Evolutionary conservation across 768 basidiomycete species (phyloP).

Genomic region (Macrolepiota albuminosa): DNA sequence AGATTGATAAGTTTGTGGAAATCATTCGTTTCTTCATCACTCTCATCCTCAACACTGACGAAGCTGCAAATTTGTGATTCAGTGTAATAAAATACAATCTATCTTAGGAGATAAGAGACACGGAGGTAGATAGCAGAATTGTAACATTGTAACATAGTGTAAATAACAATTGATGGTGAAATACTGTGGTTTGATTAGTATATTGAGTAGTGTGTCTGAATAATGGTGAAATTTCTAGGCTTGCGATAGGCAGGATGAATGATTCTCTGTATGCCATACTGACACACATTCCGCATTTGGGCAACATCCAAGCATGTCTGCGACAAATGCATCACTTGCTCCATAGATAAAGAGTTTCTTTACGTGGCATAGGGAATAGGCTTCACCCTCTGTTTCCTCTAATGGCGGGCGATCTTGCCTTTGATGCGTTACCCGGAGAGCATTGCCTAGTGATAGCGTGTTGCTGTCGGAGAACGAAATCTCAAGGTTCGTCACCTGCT

Average conservation of each 20-base stretch:
- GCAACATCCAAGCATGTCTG: conserved; percentile 5
- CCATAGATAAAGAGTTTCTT: conserved; percentile 1
- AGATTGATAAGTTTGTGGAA: conserved; percentile 51
- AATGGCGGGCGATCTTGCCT: background rate
- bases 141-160: background rate
- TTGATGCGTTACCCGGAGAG: background rate
- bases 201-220: background rate
- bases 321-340: conserved; percentile 7
- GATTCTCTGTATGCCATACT: background rate
- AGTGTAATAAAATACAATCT: no score
- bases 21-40: conserved; percentile 62
- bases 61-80: conserved; percentile 26
- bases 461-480: conserved; percentile 10
- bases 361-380: background rate
- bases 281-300: conserved; percentile 1
- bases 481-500: conserved; percentile 16
- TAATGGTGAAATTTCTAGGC: no score
- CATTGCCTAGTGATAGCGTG: background rate
- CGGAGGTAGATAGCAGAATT: no score
- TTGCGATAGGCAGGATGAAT: background rate
- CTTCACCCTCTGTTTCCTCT: background rate
- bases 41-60: conserved; percentile 66
- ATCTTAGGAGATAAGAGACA: no score
- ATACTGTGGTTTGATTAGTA: background rate
- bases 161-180: background rate